A percentile compares a stretch with the other conserved stretches of the same genome.
Conservation (phyloP, 495 filamentous ascomycete genomes). For the Podospora pseudoanserina region DNA sequence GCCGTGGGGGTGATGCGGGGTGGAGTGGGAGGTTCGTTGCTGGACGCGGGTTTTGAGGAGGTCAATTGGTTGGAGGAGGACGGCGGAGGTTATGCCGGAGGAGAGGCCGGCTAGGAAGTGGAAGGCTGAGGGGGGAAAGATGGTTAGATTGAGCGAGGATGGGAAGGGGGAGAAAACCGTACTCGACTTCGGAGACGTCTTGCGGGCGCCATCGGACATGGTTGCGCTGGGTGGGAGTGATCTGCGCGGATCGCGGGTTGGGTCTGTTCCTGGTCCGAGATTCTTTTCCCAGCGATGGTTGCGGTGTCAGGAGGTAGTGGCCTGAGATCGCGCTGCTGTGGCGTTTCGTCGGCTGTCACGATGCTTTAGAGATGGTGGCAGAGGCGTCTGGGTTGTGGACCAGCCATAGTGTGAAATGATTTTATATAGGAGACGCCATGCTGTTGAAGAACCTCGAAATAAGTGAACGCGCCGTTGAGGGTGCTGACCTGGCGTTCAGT, state of each 20-base stretch:
- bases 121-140: conserved; percentile 45
- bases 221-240: conserved; percentile 11
- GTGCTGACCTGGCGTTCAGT: neutral
- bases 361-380: neutral
- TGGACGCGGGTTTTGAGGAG: conserved; percentile 96
- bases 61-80: conserved; percentile 92
- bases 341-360: neutral
- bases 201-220: conserved; percentile 38
- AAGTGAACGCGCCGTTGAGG: neutral
- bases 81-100: conserved; percentile 80
- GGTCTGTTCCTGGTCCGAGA: neutral
- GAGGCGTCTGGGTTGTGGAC: conserved; percentile 7
- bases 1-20: conserved; percentile 27
- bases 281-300: neutral
- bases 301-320: neutral
- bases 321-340: neutral
- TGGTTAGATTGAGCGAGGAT: neutral
- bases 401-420: conserved; percentile 12
- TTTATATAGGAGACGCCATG: conserved; percentile 12
- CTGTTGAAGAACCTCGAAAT: neutral
- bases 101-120: conserved; percentile 87
- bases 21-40: conserved; percentile 58
- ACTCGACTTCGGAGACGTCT: conserved; percentile 35
- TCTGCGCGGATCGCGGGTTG: neutral
- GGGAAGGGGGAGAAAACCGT: conserved; percentile 5